Base-by-base conservation (phyloP, 352 stramenopile species). In the Peronosclerospora sorghi region DNA sequence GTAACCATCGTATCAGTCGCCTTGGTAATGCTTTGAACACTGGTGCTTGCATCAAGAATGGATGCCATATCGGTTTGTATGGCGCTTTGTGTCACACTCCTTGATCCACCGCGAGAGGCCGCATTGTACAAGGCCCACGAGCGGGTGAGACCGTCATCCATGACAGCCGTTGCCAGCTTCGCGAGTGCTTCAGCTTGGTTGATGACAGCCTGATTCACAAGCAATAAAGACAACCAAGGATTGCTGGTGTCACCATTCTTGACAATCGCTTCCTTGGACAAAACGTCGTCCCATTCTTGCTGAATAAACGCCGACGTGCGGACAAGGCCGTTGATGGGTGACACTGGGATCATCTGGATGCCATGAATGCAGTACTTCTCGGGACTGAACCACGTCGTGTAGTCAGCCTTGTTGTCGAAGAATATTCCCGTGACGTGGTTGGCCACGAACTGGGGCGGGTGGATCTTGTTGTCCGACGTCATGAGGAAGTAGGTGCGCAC, bases 331-430 rank as follows among this genome's bases (percentile, higher is more conserved):
- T 60, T 85, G 24, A 83, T 42, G 18, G 75, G 62, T 10, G 70
- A 73, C 35, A 81, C 55, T 1, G 75, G 73, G 1, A 82, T 66
- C 75, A 88, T 86, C 43, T 88, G 73, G 40, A 86, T 84, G 49
- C 75, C 75, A 48, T 88, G 75, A 50, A 88, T 86, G 53, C 72
- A 83, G 45, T 80, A 71, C 45, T 61, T 54, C 7, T 81, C 68
- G 4, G 49, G 53, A 26, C 60, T 80, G 60, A 86, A 86, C 75
- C 75, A 86, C 46, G 70, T 88, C 13, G 75, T 60, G 45, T 88
- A 88, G 59, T 88, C 73, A 9, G 68, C 61, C 46, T 88, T 88
- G 56, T 88, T 88, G 51, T 86, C 73, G 28, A 88, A 88, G 28
- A 82, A 59, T 36, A 86, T 88, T 12, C 75, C 75, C 1, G 70